Conservation (phyloP, 768 basidiomycete species). For the Botryobasidium botryosum region DNA sequence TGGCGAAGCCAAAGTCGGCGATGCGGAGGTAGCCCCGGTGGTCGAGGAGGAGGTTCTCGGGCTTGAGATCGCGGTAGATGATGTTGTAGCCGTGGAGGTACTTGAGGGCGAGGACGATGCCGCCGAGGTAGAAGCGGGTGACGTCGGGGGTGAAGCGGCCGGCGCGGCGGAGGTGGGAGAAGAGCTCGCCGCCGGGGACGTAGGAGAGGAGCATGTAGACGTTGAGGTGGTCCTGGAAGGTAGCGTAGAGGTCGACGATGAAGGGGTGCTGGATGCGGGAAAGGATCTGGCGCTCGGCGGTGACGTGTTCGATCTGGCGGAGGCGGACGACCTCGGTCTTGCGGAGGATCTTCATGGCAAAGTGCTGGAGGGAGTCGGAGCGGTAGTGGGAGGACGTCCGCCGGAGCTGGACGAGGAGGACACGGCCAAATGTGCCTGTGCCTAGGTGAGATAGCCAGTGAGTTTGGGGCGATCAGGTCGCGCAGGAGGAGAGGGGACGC, state of each 20-base stretch:
- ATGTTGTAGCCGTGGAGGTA: slow-evolving; percentile 94
- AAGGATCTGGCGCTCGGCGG: slow-evolving; percentile 87
- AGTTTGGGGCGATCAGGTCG: too few species aligned
- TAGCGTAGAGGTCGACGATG: slow-evolving; percentile 89
- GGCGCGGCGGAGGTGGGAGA: slow-evolving; percentile 88
- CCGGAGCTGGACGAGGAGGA: slow-evolving; percentile 71
- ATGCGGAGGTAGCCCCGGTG: slow-evolving; percentile 84
- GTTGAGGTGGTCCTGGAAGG: slow-evolving; percentile 90
- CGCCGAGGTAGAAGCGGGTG: slow-evolving; percentile 93
- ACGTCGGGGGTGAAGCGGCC: slow-evolving; percentile 94
- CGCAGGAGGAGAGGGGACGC: slow-evolving; percentile 1
- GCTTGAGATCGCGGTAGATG: slow-evolving; percentile 96
- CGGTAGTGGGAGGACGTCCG: slow-evolving; percentile 26
- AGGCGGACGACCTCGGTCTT: slow-evolving; percentile 76
- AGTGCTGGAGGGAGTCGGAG: slow-evolving; percentile 39
- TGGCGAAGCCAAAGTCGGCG: slow-evolving; percentile 97
- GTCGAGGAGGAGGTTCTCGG: slow-evolving; percentile 94
- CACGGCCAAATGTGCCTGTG: slow-evolving; percentile 91
- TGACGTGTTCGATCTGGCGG: slow-evolving; percentile 95
- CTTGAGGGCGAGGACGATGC: slow-evolving; percentile 86
- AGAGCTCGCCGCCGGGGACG: slow-evolving; percentile 92
- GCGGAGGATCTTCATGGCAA: slow-evolving; percentile 78
- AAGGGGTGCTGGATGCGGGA: slow-evolving; percentile 87
- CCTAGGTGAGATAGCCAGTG: slow-evolving; percentile 30
- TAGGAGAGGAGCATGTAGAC: slow-evolving; percentile 97